Percentiles rank a stretch among this genome's conserved stretches.
phyloP scores from a whole-genome alignment of 2,329 filamentous ascomycete species.

The Sclerotinia minor region DNA sequence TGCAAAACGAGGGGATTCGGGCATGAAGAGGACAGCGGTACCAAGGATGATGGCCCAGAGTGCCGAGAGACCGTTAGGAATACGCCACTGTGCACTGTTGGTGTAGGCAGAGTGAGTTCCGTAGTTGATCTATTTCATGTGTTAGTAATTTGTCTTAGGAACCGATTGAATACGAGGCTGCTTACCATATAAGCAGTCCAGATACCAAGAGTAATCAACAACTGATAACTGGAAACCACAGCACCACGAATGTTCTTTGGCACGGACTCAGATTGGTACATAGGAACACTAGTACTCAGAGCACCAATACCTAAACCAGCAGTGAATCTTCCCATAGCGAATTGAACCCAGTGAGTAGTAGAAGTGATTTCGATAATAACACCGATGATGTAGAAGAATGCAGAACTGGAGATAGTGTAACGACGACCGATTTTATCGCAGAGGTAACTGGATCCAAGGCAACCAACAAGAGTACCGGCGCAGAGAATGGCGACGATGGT shows the following conservation, averaged over 20 bases:
- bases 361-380: constrained; percentile 65
- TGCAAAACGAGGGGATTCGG: constrained; percentile 56
- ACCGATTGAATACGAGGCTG: background rate
- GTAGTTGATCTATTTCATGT: constrained; percentile 52
- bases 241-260: constrained; percentile 64
- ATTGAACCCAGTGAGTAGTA: constrained; percentile 58
- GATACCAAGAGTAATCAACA: constrained; percentile 70
- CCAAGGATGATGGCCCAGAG: constrained; percentile 56
- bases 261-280: constrained; percentile 68
- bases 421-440: constrained; percentile 63
- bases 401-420: constrained; percentile 60
- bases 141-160: constrained; percentile 40
- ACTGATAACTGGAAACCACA: constrained; percentile 64
- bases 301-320: constrained; percentile 66
- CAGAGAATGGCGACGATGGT: constrained; percentile 64
- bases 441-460: constrained; percentile 58
- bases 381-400: constrained; percentile 60
- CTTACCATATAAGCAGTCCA: constrained; percentile 55
- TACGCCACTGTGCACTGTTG: constrained; percentile 59
- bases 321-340: constrained; percentile 64
- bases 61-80: constrained; percentile 59
- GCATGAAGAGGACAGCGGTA: constrained; percentile 52
- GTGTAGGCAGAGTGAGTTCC: constrained; percentile 52
- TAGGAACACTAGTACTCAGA: constrained; percentile 63
- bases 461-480: constrained; percentile 59